Evolutionary conservation across 495 filamentous ascomycete genomes (phyloP).

Genomic region (Aspergillus saccharolyticus): DNA sequence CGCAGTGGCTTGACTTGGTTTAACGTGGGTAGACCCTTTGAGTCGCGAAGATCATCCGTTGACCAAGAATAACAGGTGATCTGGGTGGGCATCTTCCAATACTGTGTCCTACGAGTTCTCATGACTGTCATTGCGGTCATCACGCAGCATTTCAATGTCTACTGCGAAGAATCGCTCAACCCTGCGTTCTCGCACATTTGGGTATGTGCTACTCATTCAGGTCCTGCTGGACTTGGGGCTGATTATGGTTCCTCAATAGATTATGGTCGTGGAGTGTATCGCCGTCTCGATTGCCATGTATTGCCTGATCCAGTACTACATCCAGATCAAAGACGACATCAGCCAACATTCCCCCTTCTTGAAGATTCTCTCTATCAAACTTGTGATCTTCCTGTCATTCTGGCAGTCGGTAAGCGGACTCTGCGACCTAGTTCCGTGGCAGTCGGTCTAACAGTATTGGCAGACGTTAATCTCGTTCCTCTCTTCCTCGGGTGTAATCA

Average conservation of each 20-base stretch:
- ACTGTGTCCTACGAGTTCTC: slow-evolving; percentile 80
- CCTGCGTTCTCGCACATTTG: slow-evolving; percentile 80
- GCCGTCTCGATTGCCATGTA: slow-evolving; percentile 88
- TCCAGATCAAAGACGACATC: slow-evolving; percentile 65
- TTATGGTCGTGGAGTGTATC: slow-evolving; percentile 61
- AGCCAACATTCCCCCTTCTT: slow-evolving; percentile 69
- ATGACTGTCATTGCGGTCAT: slow-evolving; percentile 77
- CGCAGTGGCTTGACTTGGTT: slow-evolving; percentile 89
- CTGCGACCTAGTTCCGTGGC: neutral
- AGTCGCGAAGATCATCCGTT: neutral
- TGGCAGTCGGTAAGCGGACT: slow-evolving; percentile 64
- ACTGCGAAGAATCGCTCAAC: slow-evolving; percentile 73
- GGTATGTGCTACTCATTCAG: slow-evolving; percentile 45
- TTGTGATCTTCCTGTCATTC: slow-evolving; percentile 93
- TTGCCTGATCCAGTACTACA: slow-evolving; percentile 85
- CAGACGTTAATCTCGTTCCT: slow-evolving; percentile 65
- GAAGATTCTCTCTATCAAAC: slow-evolving; percentile 83
- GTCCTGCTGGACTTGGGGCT: slow-evolving; percentile 6
- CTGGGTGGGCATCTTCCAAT: slow-evolving; percentile 84
- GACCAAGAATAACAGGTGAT: slow-evolving; percentile 53
- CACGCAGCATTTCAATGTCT: slow-evolving; percentile 61
- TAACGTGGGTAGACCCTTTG: slow-evolving; percentile 49
- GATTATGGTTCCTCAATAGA: slow-evolving; percentile 34
- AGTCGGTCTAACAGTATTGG: slow-evolving; percentile 1
- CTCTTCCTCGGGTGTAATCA: slow-evolving; percentile 57